A percentile compares a stretch with the other conserved stretches of the same genome.
Evolutionary conservation across 805 yeast species (phyloP).

Genomic region (Candida andamanensis): DNA sequence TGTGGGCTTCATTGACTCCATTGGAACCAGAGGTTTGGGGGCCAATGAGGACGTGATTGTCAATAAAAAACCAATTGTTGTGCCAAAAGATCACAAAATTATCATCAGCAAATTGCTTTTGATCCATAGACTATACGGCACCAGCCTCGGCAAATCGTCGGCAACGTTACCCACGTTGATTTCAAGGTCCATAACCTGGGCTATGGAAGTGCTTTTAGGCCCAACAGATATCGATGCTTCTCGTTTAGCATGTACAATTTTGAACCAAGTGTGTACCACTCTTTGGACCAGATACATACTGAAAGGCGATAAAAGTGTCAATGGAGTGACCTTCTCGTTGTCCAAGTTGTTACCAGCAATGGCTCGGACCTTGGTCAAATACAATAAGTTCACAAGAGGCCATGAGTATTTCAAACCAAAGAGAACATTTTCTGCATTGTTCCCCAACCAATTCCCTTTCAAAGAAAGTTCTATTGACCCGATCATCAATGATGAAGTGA

Average conservation of each 20-base stretch:
- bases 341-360: conserved; percentile 52
- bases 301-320: conserved; percentile 25
- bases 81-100: conserved; percentile 48
- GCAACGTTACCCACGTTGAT: conserved; percentile 35
- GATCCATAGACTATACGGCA: conserved; percentile 49
- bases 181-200: conserved; percentile 47
- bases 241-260: conserved; percentile 57
- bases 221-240: conserved; percentile 53
- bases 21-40: conserved; percentile 55
- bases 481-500: conserved; percentile 58
- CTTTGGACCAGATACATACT: conserved; percentile 31
- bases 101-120: conserved; percentile 56
- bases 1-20: conserved; percentile 44
- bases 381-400: conserved; percentile 45
- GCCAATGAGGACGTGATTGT: conserved; percentile 29
- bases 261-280: conserved; percentile 45
- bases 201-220: conserved; percentile 51
- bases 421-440: conserved; percentile 62
- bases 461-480: conserved; percentile 65
- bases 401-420: conserved; percentile 49
- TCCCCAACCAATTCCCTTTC: conserved; percentile 67
- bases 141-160: conserved; percentile 26
- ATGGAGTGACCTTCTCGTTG: conserved; percentile 42
- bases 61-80: conserved; percentile 13
- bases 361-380: conserved; percentile 45